These are phyloP conservation scores for Kregervanrija delftensis DNA, from an alignment of 805 yeast genomes.

Conservation along the genomic window DNA sequence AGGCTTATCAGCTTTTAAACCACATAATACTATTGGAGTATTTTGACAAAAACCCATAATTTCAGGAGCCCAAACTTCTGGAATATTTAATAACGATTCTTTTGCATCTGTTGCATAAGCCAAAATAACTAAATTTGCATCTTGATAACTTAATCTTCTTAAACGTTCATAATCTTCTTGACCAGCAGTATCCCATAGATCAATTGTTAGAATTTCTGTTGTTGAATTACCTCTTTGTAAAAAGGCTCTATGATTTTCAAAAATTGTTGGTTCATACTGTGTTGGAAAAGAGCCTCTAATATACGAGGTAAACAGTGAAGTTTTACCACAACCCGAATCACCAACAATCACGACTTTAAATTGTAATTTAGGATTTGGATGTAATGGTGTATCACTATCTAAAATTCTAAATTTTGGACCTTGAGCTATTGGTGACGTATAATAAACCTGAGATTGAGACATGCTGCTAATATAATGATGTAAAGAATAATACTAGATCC, in stretches of 20 bases:
- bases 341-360: constrained; percentile 79
- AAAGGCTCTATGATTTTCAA: constrained; percentile 87
- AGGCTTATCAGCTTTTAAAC: constrained; percentile 70
- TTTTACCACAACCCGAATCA: constrained; percentile 98
- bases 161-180: constrained; percentile 87
- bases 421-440: constrained; percentile 12
- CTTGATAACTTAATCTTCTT: constrained; percentile 83
- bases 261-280: constrained; percentile 96
- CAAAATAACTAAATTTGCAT: constrained; percentile 64
- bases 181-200: constrained; percentile 95
- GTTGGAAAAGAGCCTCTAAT: constrained; percentile 95
- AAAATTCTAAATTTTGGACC: constrained; percentile 20
- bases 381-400: constrained; percentile 26
- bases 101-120: constrained; percentile 67
- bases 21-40: constrained; percentile 73
- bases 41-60: constrained; percentile 76
- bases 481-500: no score
- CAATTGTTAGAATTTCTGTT: constrained; percentile 68
- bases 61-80: constrained; percentile 86
- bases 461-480: not conserved
- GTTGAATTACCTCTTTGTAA: constrained; percentile 89
- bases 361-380: constrained; percentile 19
- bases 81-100: constrained; percentile 62
- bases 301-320: constrained; percentile 90
- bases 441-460: constrained; percentile 8